Evolutionary conservation across 192 early-diverging fungal genomes (phyloP), one percentile per base, ranked within the genome.

Genomic region (Rhizophagus prolifer): DNA sequence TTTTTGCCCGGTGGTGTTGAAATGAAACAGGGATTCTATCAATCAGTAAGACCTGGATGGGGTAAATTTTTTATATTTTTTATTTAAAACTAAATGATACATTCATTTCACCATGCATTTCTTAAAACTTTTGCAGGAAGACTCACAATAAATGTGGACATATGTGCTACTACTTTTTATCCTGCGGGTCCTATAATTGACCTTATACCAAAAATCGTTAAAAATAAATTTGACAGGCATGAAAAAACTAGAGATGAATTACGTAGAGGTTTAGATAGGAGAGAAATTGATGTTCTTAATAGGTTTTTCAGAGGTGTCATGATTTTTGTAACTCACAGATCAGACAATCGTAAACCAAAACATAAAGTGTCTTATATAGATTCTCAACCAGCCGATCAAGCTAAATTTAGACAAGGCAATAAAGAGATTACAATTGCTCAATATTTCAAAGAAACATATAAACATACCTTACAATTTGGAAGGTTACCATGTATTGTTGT

Each of bases 1-100:
- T 62, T 69, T 44, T 88, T 88, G 1, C 72, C 82, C 0, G 91
- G 94, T 30, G 93, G 94, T 28, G 86, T 92, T 34, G 94, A 96
- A 82, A 87, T 94, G 6, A 96, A 95, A 95, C 88, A 90, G 76
- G 97, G 97, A 23, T 95, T 91, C 78, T 96, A 93, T 72, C 94
- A 96, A 62, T 93, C 91, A 36, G 84, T 95, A 58, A 88, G 93
- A 16, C 94, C 96, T 1, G 86, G 90, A 41, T 36, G 80, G n/a
- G 92, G 93, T 74, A 83, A 78, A 26, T 44, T 70, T 14, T 9
- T 13, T 34, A 34, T 19, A 19, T 77, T n/a, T 23, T 5, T 12
- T n/a, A 23, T 9, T 67, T 36, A n/a, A n/a, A n/a, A 36, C 1
- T 31, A n/a, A 8, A 21, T 12, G 19, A 38, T 21, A 10, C n/a